Conservation (phyloP, 1,284 basidiomycete species). For the Apiotrichum gamsii region DNA sequence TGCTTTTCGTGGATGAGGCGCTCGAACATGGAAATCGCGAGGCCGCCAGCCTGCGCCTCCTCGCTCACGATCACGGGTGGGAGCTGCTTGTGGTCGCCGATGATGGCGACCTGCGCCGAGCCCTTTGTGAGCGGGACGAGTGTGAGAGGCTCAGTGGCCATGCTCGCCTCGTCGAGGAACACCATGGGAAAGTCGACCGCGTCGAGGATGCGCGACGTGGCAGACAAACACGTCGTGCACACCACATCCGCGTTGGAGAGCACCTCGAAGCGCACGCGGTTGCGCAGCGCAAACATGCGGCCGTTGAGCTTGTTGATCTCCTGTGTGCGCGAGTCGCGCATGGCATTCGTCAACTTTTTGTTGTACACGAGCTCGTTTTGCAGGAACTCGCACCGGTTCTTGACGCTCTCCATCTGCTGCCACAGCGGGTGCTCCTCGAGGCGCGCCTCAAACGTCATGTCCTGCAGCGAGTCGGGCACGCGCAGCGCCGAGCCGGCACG, state of each 20-base stretch:
- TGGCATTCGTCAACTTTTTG: neutral
- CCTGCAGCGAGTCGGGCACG: slow-evolving; percentile 55
- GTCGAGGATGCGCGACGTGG: slow-evolving; percentile 51
- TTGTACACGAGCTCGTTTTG: slow-evolving; percentile 47
- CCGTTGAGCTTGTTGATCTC: slow-evolving; percentile 49
- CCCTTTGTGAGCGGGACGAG: slow-evolving; percentile 84
- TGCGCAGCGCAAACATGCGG: slow-evolving; percentile 22
- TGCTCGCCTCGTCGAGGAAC: slow-evolving; percentile 89
- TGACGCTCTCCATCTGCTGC: slow-evolving; percentile 49
- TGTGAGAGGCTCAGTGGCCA: slow-evolving; percentile 88
- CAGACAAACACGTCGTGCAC: slow-evolving; percentile 74
- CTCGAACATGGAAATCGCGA: slow-evolving; percentile 80
- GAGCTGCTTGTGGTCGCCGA: slow-evolving; percentile 95
- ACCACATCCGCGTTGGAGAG: slow-evolving; percentile 66
- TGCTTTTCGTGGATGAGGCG: slow-evolving; percentile 68
- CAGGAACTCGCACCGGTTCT: slow-evolving; percentile 56
- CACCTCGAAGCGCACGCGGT: slow-evolving; percentile 51
- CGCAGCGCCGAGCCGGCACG: slow-evolving; percentile 66
- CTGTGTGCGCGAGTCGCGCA: neutral
- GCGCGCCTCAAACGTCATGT: slow-evolving; percentile 62
- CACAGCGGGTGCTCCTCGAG: slow-evolving; percentile 60
- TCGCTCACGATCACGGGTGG: slow-evolving; percentile 76
- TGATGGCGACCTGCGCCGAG: slow-evolving; percentile 73
- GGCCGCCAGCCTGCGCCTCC: slow-evolving; percentile 62
- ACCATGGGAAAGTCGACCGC: slow-evolving; percentile 83